Base-by-base conservation (phyloP, 805 yeast species). In the Zygoascus biomembranicola region DNA sequence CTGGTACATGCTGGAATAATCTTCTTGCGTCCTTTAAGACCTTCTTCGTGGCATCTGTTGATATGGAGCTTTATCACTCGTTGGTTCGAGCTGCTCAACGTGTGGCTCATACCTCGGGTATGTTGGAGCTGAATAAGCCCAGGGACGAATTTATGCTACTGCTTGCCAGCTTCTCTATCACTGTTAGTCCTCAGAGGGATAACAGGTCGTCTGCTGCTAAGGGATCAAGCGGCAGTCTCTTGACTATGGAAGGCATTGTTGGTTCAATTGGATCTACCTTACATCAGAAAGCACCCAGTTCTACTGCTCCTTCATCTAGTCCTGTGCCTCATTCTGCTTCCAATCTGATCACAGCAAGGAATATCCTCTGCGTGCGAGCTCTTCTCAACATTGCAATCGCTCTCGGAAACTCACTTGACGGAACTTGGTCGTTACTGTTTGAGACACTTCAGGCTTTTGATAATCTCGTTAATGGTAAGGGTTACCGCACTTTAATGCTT, bases 51-150 rank as follows among this genome's bases (percentile, higher is more conserved):
- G 79, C 90, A 0, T 73, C 85, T 5, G 68, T 87, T 62, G 95
- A 89, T 61, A 74, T 77, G 52, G 92, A 86, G 16, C 63, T 81
- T 19, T 90, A 87, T 66, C 85, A 85, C 53, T 69, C 73, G 9
- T 63, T 84, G 2, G 80, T 90, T 2, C 73, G 96, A 42, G 78
- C 95, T 0, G 74, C 87, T 8, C 97, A 92, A 65, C 83, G 84
- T 57, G 73, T 87, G 49, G 81, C 95, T 6, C 96, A 89, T 64
- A 81, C 90, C 0, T 77, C 90, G 0, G 97, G 97, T 0, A 70
- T 88, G 14, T 67, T 90, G n/a, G 82, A 81, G 0, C 64, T 85
- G 11, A 63, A 66, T 0, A 72, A 70, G 0, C 72, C 84, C 20
- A 71, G 95, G 49, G 86, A 88, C 61, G 77, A 79, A 9, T 77